Base-by-base conservation (phyloP, 352 stramenopile genomes). In the Globisporangium echinulatum region DNA sequence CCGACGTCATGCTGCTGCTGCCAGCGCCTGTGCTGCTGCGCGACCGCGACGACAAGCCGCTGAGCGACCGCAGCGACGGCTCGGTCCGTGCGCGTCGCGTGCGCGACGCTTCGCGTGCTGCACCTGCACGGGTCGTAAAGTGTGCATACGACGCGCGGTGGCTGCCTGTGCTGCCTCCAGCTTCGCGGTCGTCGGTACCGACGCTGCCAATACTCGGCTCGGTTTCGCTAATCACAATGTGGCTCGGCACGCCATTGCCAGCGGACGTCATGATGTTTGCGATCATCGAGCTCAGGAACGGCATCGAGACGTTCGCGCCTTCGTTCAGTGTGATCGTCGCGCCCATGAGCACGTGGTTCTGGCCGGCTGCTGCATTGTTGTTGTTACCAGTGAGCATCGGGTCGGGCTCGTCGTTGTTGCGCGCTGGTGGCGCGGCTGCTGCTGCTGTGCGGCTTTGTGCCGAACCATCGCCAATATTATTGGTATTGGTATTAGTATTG, bases 261-360 rank as follows among this genome's bases (percentile, higher is more conserved):
- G 56, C 68, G 13, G 70, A 73, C 48, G 68, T 87, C 25, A 91
- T 78, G 48, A 92, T 74, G 60, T 91, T 90, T 17, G 81, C 72
- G 52, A 94, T 84, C 72, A 94, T 84, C 2, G 81, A 90, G 58
- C 79, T 90, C 7, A 94, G 68, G 70, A 94, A 92, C 11, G 85
- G 85, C 75, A 91, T 84, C n/a, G 65, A 81, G 42, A 89, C 75
- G 43, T 83, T 74, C 9, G 75, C 53, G 5, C 81, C 79, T 33
- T 92, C 81, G 1, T 79, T 75, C 3, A 92, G 68, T 8, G 82
- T 66, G 51, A 94, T 90, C 2, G 85, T 89, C 17, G 84, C 82
- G 7, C 84, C 82, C 78, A 94, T 89, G 48, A 91, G 67, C 15
- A 91, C 64, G 37, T 70, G 85, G 38, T 72, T 78, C 0, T 50